Percentiles rank a stretch among this genome's conserved stretches.
phyloP scores from a whole-genome alignment of 441 rosid genomes.

The Pelargonium fulgidum region DNA sequence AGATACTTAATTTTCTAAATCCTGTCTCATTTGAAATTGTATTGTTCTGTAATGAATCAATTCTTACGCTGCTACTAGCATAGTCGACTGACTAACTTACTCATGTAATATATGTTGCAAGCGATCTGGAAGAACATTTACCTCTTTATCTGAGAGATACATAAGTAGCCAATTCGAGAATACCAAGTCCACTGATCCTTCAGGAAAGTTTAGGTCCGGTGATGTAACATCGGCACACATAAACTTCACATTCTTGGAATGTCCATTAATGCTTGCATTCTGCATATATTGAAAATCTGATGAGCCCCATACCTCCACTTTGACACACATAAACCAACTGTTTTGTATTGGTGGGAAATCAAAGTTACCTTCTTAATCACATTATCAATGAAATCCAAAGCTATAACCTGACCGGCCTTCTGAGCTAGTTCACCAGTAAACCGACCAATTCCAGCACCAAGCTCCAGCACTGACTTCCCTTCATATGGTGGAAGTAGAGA shows the following conservation, averaged over 20 bases:
- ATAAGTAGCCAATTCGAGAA: conserved; percentile 93
- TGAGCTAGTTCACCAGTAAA: conserved; percentile 81
- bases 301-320: neutral
- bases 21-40: too few species aligned
- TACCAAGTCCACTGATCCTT: conserved; percentile 67
- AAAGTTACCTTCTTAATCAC: conserved; percentile 66
- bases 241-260: conserved; percentile 76
- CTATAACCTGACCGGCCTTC: conserved; percentile 70
- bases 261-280: conserved; percentile 80
- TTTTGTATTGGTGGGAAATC: neutral
- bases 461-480: conserved; percentile 70
- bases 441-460: conserved; percentile 94
- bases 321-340: neutral
- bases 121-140: conserved; percentile 17
- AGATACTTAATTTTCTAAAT: too few species aligned
- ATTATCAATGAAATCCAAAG: conserved; percentile 81
- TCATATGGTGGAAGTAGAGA: conserved; percentile 72
- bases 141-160: conserved; percentile 97
- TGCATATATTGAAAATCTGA: conserved; percentile 25
- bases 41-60: too few species aligned
- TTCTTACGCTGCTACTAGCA: too few species aligned
- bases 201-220: conserved; percentile 49
- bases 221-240: conserved; percentile 88
- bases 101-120: too few species aligned
- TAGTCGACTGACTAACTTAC: too few species aligned